These are phyloP conservation scores for Ganoderma lucidum DNA, from an alignment of 1,284 basidiomycete species.

Conservation along the genomic window DNA sequence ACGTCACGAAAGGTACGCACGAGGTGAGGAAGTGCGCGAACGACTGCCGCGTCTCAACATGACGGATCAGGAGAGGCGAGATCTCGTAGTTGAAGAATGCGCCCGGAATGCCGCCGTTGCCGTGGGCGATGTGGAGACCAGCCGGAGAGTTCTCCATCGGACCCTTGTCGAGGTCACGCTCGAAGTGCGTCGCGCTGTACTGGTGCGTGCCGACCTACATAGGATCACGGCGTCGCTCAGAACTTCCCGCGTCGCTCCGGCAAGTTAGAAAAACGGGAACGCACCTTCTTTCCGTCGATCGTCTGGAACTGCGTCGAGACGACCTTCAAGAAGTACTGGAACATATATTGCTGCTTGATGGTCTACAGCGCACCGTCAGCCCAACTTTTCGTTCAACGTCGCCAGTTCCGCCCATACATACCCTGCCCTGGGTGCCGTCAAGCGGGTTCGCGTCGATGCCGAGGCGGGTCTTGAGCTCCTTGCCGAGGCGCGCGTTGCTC, in stretches of 20 bases:
- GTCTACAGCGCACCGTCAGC: slow-evolving; percentile 52
- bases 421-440: slow-evolving; percentile 73
- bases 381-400: background rate
- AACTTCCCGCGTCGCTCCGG: background rate
- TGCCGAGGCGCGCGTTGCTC: slow-evolving; percentile 66
- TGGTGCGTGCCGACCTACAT: slow-evolving; percentile 89
- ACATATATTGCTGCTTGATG: slow-evolving; percentile 83
- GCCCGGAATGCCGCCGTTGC: slow-evolving; percentile 82
- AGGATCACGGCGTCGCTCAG: background rate
- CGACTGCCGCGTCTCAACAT: slow-evolving; percentile 90
- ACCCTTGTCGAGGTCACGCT: slow-evolving; percentile 84
- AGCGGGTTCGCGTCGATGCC: slow-evolving; percentile 84
- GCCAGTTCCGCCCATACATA: slow-evolving; percentile 41
- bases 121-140: slow-evolving; percentile 85
- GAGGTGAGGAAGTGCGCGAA: slow-evolving; percentile 98
- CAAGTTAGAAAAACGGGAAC: slow-evolving; percentile 34
- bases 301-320: slow-evolving; percentile 92
- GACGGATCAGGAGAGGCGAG: slow-evolving; percentile 93
- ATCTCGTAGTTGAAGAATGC: slow-evolving; percentile 98
- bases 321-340: slow-evolving; percentile 98
- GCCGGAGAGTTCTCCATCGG: slow-evolving; percentile 67
- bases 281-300: slow-evolving; percentile 75
- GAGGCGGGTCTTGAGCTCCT: slow-evolving; percentile 78
- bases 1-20: slow-evolving; percentile 55
- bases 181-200: slow-evolving; percentile 96